Conservation (phyloP, 2,329 filamentous ascomycete species). For the Colletotrichum limetticola region DNA sequence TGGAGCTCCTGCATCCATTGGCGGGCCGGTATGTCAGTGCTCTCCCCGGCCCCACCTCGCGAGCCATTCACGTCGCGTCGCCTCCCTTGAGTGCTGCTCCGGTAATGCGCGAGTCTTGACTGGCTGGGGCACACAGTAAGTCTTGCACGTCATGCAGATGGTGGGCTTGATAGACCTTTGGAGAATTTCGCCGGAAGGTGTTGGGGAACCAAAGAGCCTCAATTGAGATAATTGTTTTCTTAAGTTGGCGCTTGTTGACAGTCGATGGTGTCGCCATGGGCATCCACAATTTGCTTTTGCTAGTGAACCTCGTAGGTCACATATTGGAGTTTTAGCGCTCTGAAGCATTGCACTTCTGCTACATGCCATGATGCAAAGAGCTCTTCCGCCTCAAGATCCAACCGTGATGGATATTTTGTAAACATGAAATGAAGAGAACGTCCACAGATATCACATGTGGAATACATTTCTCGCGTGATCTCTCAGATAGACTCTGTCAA, state of each 20-base stretch:
- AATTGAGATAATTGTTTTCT: not conserved
- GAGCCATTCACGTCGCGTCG: conserved; percentile 24
- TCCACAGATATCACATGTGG: not conserved
- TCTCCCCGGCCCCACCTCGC: conserved; percentile 14
- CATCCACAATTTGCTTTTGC: too few relatives aligned
- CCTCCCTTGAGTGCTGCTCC: conserved; percentile 4
- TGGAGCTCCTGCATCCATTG: conserved; percentile 26
- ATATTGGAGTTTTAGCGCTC: too few relatives aligned
- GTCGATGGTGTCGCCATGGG: not conserved
- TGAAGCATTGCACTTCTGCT: too few relatives aligned
- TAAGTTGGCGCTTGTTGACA: not conserved
- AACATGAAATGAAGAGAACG: not conserved
- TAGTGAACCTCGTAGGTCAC: too few relatives aligned
- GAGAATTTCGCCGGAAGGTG: not conserved
- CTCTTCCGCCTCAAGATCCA: not conserved
- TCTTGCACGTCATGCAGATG: not conserved
- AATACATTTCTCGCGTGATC: not conserved
- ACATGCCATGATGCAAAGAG: not conserved
- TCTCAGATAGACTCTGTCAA: not conserved
- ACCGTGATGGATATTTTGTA: too few relatives aligned
- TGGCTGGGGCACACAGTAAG: not conserved
- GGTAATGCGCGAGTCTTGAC: conserved; percentile 18
- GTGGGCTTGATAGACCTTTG: not conserved
- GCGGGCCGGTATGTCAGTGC: conserved; percentile 19
- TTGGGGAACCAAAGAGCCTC: not conserved